Conservation (phyloP, 768 basidiomycete genomes). For the Coprinopsis sp. region DNA sequence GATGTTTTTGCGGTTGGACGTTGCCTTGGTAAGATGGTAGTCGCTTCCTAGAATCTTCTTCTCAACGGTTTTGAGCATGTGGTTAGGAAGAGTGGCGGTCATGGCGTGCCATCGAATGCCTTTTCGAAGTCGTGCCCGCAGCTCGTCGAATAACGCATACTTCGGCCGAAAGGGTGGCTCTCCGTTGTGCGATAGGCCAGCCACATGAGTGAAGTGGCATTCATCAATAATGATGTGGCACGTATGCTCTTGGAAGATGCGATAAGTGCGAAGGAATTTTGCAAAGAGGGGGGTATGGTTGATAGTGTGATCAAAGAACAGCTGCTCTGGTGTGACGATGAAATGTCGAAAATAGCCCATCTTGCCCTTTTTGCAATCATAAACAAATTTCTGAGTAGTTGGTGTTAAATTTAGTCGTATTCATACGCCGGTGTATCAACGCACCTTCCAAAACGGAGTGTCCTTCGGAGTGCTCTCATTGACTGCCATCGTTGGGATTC, state of each 20-base stretch:
- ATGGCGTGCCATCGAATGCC: constrained; percentile 10
- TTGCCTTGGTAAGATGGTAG: constrained; percentile 12
- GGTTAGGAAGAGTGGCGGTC: constrained; percentile 20
- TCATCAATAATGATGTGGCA: constrained; percentile 19
- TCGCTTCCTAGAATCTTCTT: constrained; percentile 10
- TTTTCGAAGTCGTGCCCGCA: constrained; percentile 13
- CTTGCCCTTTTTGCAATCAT: background rate
- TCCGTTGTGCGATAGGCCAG: constrained; percentile 18
- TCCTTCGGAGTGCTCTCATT: background rate
- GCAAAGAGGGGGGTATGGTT: too few species aligned
- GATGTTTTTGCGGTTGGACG: constrained; percentile 24
- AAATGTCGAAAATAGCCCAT: background rate
- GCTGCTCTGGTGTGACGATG: constrained; percentile 1
- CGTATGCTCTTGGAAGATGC: background rate
- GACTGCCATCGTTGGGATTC: background rate
- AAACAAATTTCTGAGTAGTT: background rate
- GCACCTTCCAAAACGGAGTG: background rate
- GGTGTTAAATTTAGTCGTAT: too few species aligned
- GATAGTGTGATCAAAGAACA: too few species aligned
- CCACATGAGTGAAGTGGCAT: constrained; percentile 18
- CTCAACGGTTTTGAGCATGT: constrained; percentile 18
- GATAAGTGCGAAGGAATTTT: too few species aligned
- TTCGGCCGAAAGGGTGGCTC: constrained; percentile 19
- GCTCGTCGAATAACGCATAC: constrained; percentile 17
- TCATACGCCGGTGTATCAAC: too few species aligned